phyloP scores from a whole-genome alignment of 1,139 yeast species.

The Eremothecium sinecaudum region DNA sequence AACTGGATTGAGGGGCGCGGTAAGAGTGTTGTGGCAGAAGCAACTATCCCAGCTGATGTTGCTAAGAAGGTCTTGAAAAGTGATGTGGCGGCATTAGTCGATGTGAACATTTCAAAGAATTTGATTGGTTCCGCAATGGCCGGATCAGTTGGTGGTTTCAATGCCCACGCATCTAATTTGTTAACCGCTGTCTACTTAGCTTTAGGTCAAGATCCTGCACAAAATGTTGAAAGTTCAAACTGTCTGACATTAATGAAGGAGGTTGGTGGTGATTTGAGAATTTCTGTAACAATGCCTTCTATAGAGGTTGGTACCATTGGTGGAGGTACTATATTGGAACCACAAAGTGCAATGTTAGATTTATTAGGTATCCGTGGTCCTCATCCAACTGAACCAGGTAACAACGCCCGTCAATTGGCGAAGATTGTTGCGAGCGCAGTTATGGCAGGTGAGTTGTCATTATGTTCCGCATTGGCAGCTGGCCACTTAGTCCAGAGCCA shows the following conservation, averaged over 20 bases:
- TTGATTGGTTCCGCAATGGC: conserved; percentile 98
- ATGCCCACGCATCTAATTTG: conserved; percentile 95
- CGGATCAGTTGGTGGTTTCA: conserved; percentile 94
- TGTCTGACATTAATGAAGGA: conserved; percentile 94
- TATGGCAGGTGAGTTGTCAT: conserved; percentile 89
- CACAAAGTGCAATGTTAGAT: conserved; percentile 95
- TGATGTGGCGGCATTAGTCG: conserved; percentile 85
- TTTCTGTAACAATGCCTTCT: conserved; percentile 96
- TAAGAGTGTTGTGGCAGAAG: conserved; percentile 96
- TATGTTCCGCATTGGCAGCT: conserved; percentile 92
- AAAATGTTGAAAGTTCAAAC: conserved; percentile 92
- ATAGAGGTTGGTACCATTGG: conserved; percentile 99
- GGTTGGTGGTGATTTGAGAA: conserved; percentile 68
- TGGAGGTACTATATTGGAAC: conserved; percentile 95
- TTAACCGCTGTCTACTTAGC: conserved; percentile 92
- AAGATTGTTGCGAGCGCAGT: conserved; percentile 90
- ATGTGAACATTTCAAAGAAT: conserved; percentile 79
- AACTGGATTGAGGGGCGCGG: conserved; percentile 99
- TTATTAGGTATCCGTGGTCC: conserved; percentile 93
- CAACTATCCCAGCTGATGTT: conserved; percentile 71
- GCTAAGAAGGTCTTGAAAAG: conserved; percentile 79
- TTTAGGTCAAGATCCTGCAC: conserved; percentile 98
- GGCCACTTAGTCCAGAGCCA: conserved; percentile 98
- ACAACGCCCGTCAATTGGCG: conserved; percentile 92
- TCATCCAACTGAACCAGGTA: conserved; percentile 88